Base-by-base conservation (phyloP, 306 rosid species). In the Rubus idaeus region DNA sequence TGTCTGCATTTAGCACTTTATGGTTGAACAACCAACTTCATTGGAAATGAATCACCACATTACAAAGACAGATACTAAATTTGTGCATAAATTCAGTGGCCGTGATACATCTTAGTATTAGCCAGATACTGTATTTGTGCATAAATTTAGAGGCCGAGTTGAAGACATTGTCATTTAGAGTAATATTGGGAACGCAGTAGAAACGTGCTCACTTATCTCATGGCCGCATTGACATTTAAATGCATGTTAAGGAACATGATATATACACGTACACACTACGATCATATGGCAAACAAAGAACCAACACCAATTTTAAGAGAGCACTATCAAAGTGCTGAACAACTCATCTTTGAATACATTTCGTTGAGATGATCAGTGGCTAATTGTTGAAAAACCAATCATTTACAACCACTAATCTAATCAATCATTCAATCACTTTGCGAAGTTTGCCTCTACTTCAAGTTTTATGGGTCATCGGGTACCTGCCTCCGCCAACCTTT, bases 401-500 rank as follows among this genome's bases (percentile, higher is more conserved):
- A 14, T 55, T 67, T 65, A 53, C 78, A 55, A 52, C 55, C 44
- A 21, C 55, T 41, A 62, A 49, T 50, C 20, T 51, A 49, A 57
- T 57, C 65, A 60, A 60, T n/a, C 62, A 49, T 55, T 41, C 65
- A 46, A 78, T 78, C 56, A 76, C 78, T 58, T 35, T 30, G 68
- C 67, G 76, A n/a, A 70, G 60, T 67, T 51, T 46, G 53, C 71
- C 78, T 72, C 69, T 75, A 63, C 57, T 51, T 78, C 30, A 37
- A 66, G 57, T 58, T 3, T 40, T 64, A 60, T 57, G 71, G 10
- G 41, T 94, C 84, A 89, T 11, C 77, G 45, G 81, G 63, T 77
- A 63, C 87, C 85, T 42, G 93, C 92, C 89, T 90, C 69, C 20
- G 90, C 89, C 68, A 89, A 57, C 56, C 60, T 84, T 78, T 77